Evolutionary conservation across 2,329 filamentous ascomycete species (phyloP), one percentile per base, ranked within the genome.

Genomic region (Ophiostoma sp.): DNA sequence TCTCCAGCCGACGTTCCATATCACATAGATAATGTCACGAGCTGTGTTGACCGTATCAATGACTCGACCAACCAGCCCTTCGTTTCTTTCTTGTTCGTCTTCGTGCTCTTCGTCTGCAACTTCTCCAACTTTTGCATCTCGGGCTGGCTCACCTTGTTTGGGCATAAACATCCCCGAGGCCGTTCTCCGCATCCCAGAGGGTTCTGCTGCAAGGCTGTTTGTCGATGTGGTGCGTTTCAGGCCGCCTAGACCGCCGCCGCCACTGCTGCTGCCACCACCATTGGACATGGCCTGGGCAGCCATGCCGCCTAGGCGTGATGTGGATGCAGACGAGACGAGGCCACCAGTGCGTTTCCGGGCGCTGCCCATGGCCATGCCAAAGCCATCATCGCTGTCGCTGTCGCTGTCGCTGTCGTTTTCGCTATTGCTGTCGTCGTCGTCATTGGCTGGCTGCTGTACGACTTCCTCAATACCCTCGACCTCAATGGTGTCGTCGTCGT

Each of bases 151-250:
- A 72, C 88, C 88, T 75, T 93, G 90, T 75, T 93, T 91, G 8
- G 93, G 92, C 90, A 96, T 94, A 76, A 96, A 90, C 92, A 96
- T 96, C 74, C 93, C 93, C 54, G 92, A 95, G 68, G 88, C 84
- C 27, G 92, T 96, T 74, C 93, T 86, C 73, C 90, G 88, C 83
- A 96, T 89, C 68, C 89, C 89, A 23, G 79, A 81, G 62, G 84
- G 81, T 71, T 86, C 84, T 27, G 81, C 81, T n/a, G 77, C 78
- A n/a, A 86, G 78, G 72, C 81, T 84, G 76, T 78, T 78, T 57
- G 82, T 79, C 33, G 85, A 85, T n/a, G 80, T 76, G 27, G 84
- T 82, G 71, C 83, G 81, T 52, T 81, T 80, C n/a, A 84, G 74
- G 15, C 80, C 80, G 10, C 73, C 72, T 15, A 70, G 67, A 11